Percentiles rank a stretch among this genome's conserved stretches.
phyloP scores from a whole-genome alignment of 2,329 filamentous ascomycete genomes.

The Nannizziopsis arthrosporioides region DNA sequence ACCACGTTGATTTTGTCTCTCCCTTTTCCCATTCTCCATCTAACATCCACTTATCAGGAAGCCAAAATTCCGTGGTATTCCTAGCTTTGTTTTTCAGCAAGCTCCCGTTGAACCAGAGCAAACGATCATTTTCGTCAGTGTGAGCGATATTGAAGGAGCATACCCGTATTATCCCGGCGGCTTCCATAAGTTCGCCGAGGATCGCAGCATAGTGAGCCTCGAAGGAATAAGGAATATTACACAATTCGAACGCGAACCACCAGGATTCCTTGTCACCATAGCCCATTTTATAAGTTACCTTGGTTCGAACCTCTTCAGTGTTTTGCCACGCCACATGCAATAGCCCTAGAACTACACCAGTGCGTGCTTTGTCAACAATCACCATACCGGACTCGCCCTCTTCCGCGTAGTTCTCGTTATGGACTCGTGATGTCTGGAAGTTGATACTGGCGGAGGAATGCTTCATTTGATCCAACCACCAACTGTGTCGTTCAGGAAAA shows the following conservation, averaged over 20 bases:
- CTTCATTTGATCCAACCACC: conserved; percentile 23
- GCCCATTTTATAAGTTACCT: conserved; percentile 32
- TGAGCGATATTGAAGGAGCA: conserved; percentile 36
- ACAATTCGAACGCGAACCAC: conserved; percentile 38
- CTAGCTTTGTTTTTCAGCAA: conserved; percentile 33
- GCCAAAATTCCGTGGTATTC: conserved; percentile 24
- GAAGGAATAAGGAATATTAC: conserved; percentile 30
- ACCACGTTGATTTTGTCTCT: background rate
- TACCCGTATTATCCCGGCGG: conserved; percentile 15
- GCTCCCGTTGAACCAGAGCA: conserved; percentile 38
- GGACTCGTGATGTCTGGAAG: conserved; percentile 29
- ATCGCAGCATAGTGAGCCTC: conserved; percentile 35
- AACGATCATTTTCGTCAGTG: conserved; percentile 27
- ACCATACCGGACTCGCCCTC: conserved; percentile 36
- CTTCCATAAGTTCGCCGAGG: conserved; percentile 20
- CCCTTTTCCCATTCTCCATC: conserved; percentile 22
- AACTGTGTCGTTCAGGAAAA: conserved; percentile 8
- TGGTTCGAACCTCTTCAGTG: conserved; percentile 29
- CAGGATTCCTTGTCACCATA: conserved; percentile 40
- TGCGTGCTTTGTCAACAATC: conserved; percentile 32
- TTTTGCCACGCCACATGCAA: conserved; percentile 40
- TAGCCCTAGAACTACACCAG: conserved; percentile 30
- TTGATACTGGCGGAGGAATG: conserved; percentile 22
- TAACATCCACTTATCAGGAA: conserved; percentile 34
- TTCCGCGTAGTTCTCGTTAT: conserved; percentile 33